Evolutionary conservation across 2,329 filamentous ascomycete species (phyloP).

Genomic region (Immersiporthe knoxdaviesiana): DNA sequence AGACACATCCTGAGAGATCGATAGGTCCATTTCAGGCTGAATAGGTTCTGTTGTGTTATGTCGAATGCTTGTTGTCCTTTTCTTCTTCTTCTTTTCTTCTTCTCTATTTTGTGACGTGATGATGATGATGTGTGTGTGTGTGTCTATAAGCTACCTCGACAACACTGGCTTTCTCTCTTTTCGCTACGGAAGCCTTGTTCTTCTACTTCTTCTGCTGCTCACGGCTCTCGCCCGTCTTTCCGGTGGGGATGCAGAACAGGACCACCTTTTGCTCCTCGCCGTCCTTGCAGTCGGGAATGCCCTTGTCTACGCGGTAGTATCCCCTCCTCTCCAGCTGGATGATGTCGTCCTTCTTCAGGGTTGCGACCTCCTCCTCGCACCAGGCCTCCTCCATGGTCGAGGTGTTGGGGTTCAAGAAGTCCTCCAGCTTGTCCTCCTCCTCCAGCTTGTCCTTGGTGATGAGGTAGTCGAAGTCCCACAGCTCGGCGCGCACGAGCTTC

Average conservation of each 20-base stretch:
- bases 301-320: conserved; percentile 84
- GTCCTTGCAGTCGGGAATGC: conserved; percentile 52
- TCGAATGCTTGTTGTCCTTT: neutral
- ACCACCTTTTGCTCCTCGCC: conserved; percentile 57
- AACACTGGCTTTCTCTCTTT: neutral
- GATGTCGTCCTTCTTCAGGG: conserved; percentile 84
- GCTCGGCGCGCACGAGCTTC: conserved; percentile 77
- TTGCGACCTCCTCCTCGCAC: conserved; percentile 78
- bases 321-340: conserved; percentile 95
- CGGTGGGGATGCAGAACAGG: conserved; percentile 62
- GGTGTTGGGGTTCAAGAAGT: conserved; percentile 78
- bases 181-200: neutral
- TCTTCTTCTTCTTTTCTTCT: no score
- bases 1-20: neutral
- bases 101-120: neutral
- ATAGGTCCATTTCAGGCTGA: neutral
- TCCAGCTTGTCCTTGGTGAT: conserved; percentile 94
- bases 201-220: conserved; percentile 16
- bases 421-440: conserved; percentile 83
- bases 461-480: conserved; percentile 94
- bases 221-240: conserved; percentile 42
- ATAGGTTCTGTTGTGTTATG: neutral
- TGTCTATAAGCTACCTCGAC: neutral
- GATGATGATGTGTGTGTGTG: no score
- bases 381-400: conserved; percentile 74